These are phyloP conservation scores for Phoma sp. DNA, from an alignment of 2,329 filamentous ascomycete genomes.

Conservation along the genomic window DNA sequence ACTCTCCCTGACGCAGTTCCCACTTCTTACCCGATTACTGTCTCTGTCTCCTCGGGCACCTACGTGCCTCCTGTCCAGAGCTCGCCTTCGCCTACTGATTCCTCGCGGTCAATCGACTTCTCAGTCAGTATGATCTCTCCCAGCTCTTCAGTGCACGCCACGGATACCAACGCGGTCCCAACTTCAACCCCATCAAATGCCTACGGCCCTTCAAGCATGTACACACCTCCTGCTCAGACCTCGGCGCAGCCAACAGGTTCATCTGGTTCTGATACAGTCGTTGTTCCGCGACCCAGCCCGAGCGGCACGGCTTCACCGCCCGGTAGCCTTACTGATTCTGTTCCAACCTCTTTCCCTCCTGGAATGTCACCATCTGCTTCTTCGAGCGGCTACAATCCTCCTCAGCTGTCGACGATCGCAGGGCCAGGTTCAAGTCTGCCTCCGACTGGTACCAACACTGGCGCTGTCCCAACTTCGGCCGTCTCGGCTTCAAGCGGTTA, in stretches of 20 bases:
- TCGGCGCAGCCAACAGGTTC: background rate
- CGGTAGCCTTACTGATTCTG: constrained; percentile 12
- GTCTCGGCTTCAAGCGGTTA: constrained; percentile 5
- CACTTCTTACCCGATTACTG: constrained; percentile 9
- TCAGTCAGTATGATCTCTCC: constrained; percentile 7
- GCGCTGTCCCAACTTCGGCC: constrained; percentile 4
- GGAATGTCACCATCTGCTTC: background rate
- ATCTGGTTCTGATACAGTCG: background rate
- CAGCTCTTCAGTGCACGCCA: constrained; percentile 4
- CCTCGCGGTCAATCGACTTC: background rate
- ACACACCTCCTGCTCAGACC: constrained; percentile 3
- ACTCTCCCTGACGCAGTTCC: constrained; percentile 17
- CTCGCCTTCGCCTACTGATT: constrained; percentile 13
- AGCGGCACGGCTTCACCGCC: background rate
- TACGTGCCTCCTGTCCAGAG: constrained; percentile 10
- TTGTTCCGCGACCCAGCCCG: constrained; percentile 1
- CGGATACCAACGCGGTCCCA: background rate
- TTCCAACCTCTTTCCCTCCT: constrained; percentile 16
- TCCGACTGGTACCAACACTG: constrained; percentile 3
- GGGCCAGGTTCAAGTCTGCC: constrained; percentile 6
- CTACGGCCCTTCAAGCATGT: background rate
- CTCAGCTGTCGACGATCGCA: constrained; percentile 12
- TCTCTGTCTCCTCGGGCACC: constrained; percentile 1
- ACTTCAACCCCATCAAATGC: background rate
- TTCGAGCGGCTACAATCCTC: constrained; percentile 9